A percentile compares a stretch with the other conserved stretches of the same genome.
phyloP scores from a whole-genome alignment of 768 basidiomycete genomes.

The Pisolithus albus region DNA sequence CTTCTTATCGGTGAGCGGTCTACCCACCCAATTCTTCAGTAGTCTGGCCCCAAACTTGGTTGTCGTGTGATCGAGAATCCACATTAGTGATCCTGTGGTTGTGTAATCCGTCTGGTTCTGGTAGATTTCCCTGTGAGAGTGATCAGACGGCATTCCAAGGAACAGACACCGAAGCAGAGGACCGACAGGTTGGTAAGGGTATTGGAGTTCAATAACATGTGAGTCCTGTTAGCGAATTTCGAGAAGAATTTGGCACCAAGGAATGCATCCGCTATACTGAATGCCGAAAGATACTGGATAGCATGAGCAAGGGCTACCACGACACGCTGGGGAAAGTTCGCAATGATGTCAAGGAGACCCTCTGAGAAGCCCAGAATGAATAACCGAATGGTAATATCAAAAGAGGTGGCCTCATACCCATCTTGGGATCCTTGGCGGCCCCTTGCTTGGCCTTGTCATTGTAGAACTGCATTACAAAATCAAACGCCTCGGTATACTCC shows the following conservation, averaged over 20 bases:
- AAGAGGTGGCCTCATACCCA: conserved; percentile 6
- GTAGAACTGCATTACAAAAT: conserved; percentile 60
- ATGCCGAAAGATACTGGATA: conserved; percentile 63
- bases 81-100: conserved; percentile 69
- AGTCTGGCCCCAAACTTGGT: conserved; percentile 86
- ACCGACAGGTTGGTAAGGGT: conserved; percentile 73
- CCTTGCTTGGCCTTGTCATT: conserved; percentile 38
- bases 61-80: conserved; percentile 79
- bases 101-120: conserved; percentile 80
- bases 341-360: conserved; percentile 51
- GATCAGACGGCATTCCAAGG: not conserved
- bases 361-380: conserved; percentile 32
- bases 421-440: conserved; percentile 32
- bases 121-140: conserved; percentile 65
- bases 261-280: conserved; percentile 74
- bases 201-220: conserved; percentile 87
- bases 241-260: conserved; percentile 72
- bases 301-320: conserved; percentile 68
- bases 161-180: not conserved
- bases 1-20: conserved; percentile 72
- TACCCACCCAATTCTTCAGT: conserved; percentile 79
- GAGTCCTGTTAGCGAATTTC: conserved; percentile 65
- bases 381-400: not conserved
- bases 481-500: conserved; percentile 65
- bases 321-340: conserved; percentile 64